Evolutionary conservation across 306 rosid genomes (phyloP), one percentile per base, ranked within the genome.

Genomic region (Cucurbita ficifolia): DNA sequence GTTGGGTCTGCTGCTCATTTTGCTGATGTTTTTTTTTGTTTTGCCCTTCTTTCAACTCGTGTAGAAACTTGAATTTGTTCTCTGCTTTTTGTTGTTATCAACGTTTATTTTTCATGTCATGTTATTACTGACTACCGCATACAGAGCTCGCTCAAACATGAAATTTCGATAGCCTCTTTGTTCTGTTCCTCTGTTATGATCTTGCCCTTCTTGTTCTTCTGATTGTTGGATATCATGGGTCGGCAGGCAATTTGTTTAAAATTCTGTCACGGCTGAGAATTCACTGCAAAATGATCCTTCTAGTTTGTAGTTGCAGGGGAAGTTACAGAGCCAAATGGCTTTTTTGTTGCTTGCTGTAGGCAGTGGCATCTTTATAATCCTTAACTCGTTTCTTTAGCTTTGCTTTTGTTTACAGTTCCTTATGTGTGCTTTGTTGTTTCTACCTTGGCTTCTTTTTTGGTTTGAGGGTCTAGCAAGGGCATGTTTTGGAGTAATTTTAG

Each of bases 41-140:
- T 38, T 55, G 3, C 61, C 76, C 76, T 55, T 52, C 36, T 38
- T 52, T 72, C 49, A 36, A 72, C 76, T 53, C 64, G 38, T 55
- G 61, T 72, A 72, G 62, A 36, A 72, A 72, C 50, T 53, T 72
- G 76, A 40, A 72, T 36, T 33, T 72, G 61, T 52, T 53, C 19
- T 72, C 48, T 72, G 39, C 24, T 72, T 72, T 70, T 39, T 36
- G 76, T 39, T 36, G 76, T 54, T 18, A 54, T 72, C 42, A n/a
- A 54, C 36, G 76, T 72, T 72, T 54, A 72, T 53, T 53, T 53
- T 72, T 72, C 76, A 36, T 39, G 76, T 54, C 76, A 72, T 52
- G 33, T 12, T 72, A 35, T 12, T 72, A 72, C 64, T 72, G 76
- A 72, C 61, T 54, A 18, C 52, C 39, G 49, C 38, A n/a, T 52